Percentiles rank a stretch among this genome's conserved stretches.
These are phyloP conservation scores for Sherardia arvensis DNA, from an alignment of 257 asterid genomes.

Conservation along the genomic window DNA sequence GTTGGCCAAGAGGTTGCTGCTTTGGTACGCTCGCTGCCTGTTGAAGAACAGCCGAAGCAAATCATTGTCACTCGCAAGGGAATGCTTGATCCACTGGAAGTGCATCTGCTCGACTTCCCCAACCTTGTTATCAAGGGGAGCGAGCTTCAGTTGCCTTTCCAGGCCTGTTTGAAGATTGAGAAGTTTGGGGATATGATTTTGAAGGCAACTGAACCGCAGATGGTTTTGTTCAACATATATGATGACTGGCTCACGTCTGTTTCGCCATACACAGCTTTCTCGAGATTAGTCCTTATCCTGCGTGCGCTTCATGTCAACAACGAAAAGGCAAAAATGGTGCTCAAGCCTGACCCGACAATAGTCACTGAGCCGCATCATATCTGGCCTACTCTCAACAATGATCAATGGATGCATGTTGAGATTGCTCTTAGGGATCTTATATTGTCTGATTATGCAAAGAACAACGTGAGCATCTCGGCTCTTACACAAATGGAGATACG, in stretches of 20 bases:
- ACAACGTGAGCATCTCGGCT: conserved; percentile 92
- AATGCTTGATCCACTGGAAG: conserved; percentile 97
- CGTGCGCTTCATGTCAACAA: conserved; percentile 93
- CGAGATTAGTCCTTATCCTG: conserved; percentile 79
- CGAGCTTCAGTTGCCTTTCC: conserved; percentile 98
- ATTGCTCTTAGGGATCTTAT: conserved; percentile 89
- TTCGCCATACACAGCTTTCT: conserved; percentile 94
- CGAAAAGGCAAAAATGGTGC: conserved; percentile 94
- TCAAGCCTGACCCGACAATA: conserved; percentile 92
- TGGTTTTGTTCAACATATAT: conserved; percentile 94
- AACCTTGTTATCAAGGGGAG: conserved; percentile 96
- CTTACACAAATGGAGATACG: conserved; percentile 92
- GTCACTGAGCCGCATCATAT: conserved; percentile 92
- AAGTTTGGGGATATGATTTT: conserved; percentile 93
- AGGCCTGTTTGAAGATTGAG: conserved; percentile 98
- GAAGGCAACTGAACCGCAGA: conserved; percentile 97
- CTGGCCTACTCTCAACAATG: conserved; percentile 93
- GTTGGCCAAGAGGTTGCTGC: conserved; percentile 99
- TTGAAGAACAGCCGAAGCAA: conserved; percentile 96
- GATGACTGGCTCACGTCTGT: conserved; percentile 97
- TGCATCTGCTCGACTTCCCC: conserved; percentile 95
- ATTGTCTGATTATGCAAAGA: conserved; percentile 96
- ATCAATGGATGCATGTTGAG: conserved; percentile 98
- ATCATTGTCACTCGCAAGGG: conserved; percentile 96
- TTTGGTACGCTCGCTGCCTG: conserved; percentile 86